Conservation (phyloP, 1,139 yeast genomes). For the Wickerhamomyces sp. region DNA sequence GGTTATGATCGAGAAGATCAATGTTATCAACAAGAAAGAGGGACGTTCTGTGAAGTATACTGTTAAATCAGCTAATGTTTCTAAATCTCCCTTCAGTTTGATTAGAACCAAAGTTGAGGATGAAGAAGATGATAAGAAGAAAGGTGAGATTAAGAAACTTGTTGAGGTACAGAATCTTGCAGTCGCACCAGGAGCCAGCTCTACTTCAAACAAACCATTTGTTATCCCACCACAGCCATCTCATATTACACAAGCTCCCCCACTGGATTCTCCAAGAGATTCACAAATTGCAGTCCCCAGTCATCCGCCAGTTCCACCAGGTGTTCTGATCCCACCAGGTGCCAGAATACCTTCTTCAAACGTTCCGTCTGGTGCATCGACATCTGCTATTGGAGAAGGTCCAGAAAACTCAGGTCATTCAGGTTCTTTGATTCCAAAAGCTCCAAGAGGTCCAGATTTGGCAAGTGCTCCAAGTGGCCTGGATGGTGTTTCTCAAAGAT, state of each 20-base stretch:
- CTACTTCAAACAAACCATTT: neutral
- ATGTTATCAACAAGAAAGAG: conserved; percentile 6
- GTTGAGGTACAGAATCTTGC: too few relatives aligned
- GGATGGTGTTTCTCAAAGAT: too few relatives aligned
- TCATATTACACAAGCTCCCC: neutral
- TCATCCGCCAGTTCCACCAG: too few relatives aligned
- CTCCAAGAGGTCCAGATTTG: too few relatives aligned
- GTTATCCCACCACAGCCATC: neutral
- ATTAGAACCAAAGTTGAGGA: conserved; percentile 4
- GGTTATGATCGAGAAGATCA: conserved; percentile 11
- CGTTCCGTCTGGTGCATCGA: neutral
- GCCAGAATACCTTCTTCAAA: neutral
- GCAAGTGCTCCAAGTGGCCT: too few relatives aligned
- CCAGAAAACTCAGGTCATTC: too few relatives aligned
- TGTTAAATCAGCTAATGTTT: conserved; percentile 13
- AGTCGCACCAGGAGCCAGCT: neutral
- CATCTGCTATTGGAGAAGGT: neutral
- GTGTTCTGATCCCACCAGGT: neutral
- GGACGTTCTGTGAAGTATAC: conserved; percentile 4
- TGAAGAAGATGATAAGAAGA: neutral
- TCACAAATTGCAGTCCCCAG: too few relatives aligned
- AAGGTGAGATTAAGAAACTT: too few relatives aligned
- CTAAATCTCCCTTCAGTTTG: conserved; percentile 11
- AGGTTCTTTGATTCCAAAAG: too few relatives aligned
- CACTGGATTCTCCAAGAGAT: neutral